Base-by-base conservation (phyloP, 192 early-diverging fungal genomes). In the Pilobolus umbonatus region DNA sequence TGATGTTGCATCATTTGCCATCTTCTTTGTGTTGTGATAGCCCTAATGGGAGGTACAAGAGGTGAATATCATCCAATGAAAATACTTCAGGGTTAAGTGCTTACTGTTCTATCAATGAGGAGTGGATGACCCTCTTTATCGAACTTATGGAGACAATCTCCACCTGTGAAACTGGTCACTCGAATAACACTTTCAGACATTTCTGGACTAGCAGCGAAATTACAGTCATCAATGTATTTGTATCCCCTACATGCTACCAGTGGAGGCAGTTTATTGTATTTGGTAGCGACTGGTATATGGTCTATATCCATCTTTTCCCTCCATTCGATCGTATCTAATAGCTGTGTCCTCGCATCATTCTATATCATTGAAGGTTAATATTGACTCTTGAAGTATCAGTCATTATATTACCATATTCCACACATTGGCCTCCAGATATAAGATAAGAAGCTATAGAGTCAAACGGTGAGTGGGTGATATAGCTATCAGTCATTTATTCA, bases 121-220 rank as follows among this genome's bases (percentile, higher is more conserved):
- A 97, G 67, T 1, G 92, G 90, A 46, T 88, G 80, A n/a, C 93
- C 95, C 14, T 83, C 73, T 69, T 89, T 92, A 83, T 97, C 95
- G 64, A 79, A 81, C 56, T 93, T 93, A 77, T 97, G 95, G 60
- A 83, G 79, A 74, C 79, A 77, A 55, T 80, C 78, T 49, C 86
- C 86, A 15, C 86, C 86, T 61, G 86, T 78, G 46, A 75, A 80
- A 47, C 62, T 75, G 53, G 71, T 71, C 31, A 86, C 70, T 43
- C 77, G 74, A 38, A 84, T 67, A 39, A 81, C 74, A 44, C 71
- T 69, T 12, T 84, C 83, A 11, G 80, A 77, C 11, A 85, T 71
- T 39, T 65, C 71, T 2, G 73, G 67, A 24, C 69, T 69, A 0
- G 75, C 66, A 28, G 76, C 76, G n/a, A 85, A 68, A 63, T 88